Evolutionary conservation across 495 filamentous ascomycete species (phyloP).

Genomic region (Penicillium daleae): DNA sequence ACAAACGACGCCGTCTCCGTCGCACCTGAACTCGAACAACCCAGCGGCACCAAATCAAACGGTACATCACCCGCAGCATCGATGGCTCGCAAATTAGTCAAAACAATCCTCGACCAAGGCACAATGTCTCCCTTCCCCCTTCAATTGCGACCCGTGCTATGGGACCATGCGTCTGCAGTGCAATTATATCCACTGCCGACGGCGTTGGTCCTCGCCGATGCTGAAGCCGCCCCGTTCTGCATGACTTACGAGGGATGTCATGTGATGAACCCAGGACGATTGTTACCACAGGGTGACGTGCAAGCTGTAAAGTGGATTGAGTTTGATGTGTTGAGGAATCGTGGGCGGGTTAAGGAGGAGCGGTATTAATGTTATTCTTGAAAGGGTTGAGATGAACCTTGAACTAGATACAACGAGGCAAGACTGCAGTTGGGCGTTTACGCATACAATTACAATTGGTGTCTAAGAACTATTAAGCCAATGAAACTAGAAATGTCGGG

Average conservation of each 20-base stretch:
- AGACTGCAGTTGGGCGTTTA: background rate
- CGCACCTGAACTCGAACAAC: constrained; percentile 18
- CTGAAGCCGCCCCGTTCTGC: constrained; percentile 76
- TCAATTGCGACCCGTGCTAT: constrained; percentile 74
- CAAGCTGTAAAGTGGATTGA: constrained; percentile 81
- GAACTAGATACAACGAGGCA: background rate
- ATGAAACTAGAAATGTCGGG: background rate
- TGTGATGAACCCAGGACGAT: constrained; percentile 88
- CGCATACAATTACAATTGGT: background rate
- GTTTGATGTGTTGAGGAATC: constrained; percentile 67
- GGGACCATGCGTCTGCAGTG: constrained; percentile 78
- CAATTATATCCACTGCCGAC: constrained; percentile 88
- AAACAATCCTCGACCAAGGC: constrained; percentile 92
- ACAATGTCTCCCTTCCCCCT: constrained; percentile 84
- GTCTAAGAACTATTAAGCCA: background rate
- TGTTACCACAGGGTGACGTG: constrained; percentile 65
- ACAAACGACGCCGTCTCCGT: constrained; percentile 17
- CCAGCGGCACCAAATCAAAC: constrained; percentile 24
- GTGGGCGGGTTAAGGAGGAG: constrained; percentile 57
- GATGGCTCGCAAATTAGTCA: constrained; percentile 80
- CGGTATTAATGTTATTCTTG: constrained; percentile 27
- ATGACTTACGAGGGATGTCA: constrained; percentile 93
- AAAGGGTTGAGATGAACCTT: background rate
- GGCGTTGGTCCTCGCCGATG: constrained; percentile 77
- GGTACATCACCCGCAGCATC: constrained; percentile 51